Evolutionary conservation across 2,329 filamentous ascomycete species (phyloP).

Genomic region (Allantophomopsis cytisporea): DNA sequence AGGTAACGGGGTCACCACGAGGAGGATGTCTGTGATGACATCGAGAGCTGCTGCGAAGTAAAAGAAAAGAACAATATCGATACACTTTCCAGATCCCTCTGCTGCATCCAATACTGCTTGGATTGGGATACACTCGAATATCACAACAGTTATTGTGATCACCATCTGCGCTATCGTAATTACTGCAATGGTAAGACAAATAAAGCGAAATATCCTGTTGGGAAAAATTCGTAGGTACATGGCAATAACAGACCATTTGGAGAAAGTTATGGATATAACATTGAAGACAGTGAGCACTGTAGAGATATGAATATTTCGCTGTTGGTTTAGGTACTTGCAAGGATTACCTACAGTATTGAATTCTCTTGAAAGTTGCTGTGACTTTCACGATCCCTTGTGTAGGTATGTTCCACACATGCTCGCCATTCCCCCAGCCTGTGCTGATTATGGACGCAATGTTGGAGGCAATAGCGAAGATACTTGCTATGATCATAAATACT

Average conservation of each 20-base stretch:
- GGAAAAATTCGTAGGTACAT: background rate
- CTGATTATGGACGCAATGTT: background rate
- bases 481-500: too few species aligned
- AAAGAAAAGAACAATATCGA: background rate
- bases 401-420: constrained; percentile 7
- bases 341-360: background rate
- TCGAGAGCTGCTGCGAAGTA: background rate
- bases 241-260: background rate
- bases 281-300: background rate
- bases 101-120: background rate
- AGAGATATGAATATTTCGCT: too few species aligned
- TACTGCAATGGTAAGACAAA: background rate
- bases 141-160: background rate
- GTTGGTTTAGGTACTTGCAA: background rate
- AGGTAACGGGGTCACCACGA: background rate
- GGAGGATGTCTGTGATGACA: background rate
- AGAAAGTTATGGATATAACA: background rate
- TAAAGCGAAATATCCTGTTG: background rate
- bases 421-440: constrained; percentile 3
- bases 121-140: background rate
- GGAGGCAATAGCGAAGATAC: too few species aligned
- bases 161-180: background rate
- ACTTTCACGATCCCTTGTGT: too few species aligned
- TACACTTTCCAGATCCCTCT: background rate
- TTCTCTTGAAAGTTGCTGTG: too few species aligned